Percentiles rank a stretch among this genome's conserved stretches.
Conservation (phyloP, 495 filamentous ascomycete species). For the Haplographium delicatum region DNA sequence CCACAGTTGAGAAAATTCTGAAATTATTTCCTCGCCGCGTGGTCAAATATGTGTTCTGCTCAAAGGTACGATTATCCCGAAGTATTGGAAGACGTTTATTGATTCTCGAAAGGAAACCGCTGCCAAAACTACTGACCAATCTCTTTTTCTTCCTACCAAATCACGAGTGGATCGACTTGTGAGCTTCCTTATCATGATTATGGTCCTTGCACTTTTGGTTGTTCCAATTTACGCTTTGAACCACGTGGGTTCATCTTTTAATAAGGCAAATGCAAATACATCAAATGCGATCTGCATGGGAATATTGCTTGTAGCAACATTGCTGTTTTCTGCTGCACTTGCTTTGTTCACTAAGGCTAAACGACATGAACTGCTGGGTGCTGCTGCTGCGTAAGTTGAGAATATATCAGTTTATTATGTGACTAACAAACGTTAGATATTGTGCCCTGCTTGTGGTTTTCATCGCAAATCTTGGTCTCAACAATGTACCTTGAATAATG, state of each 20-base stretch:
- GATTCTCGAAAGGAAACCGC: slow-evolving; percentile 8
- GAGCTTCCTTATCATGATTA: slow-evolving; percentile 4
- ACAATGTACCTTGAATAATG: slow-evolving; percentile 1
- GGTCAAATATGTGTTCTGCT: slow-evolving; percentile 12
- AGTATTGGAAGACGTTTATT: not conserved
- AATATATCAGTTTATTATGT: not conserved
- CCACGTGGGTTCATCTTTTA: slow-evolving; percentile 7
- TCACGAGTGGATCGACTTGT: slow-evolving; percentile 8
- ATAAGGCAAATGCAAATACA: slow-evolving; percentile 1
- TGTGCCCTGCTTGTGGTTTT: slow-evolving; percentile 15
- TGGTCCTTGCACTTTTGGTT: slow-evolving; percentile 10
- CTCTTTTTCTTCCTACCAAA: slow-evolving; percentile 5
- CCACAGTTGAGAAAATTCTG: slow-evolving; percentile 28
- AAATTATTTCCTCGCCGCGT: slow-evolving; percentile 9
- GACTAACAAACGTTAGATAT: slow-evolving; percentile 1
- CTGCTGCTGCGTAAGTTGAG: slow-evolving; percentile 26
- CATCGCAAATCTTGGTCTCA: slow-evolving; percentile 10
- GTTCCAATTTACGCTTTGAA: slow-evolving; percentile 10
- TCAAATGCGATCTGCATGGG: slow-evolving; percentile 12
- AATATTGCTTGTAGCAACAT: slow-evolving; percentile 26
- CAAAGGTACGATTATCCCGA: slow-evolving; percentile 5
- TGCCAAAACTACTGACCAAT: slow-evolving; percentile 6
- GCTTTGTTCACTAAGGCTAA: slow-evolving; percentile 27
- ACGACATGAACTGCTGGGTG: slow-evolving; percentile 29
- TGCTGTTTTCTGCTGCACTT: slow-evolving; percentile 27